phyloP scores from a whole-genome alignment of 495 filamentous ascomycete genomes.

The Aspergillus olivimuriae region DNA sequence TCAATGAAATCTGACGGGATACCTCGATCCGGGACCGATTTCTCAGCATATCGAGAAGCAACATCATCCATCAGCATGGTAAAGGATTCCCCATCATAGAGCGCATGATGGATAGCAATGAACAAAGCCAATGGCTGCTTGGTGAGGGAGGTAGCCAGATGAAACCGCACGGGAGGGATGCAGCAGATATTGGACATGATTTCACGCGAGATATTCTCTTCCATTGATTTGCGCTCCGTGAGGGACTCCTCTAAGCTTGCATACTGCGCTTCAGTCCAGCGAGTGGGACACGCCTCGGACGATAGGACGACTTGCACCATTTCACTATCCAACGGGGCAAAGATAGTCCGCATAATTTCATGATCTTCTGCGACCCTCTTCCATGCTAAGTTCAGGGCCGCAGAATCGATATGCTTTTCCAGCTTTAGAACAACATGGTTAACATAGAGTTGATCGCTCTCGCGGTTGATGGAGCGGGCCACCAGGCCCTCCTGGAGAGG shows the following conservation, averaged over 20 bases:
- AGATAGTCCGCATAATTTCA: slow-evolving; percentile 66
- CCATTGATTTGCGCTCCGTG: slow-evolving; percentile 1
- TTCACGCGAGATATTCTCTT: slow-evolving; percentile 12
- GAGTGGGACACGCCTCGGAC: slow-evolving; percentile 4
- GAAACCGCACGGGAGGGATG: slow-evolving; percentile 22
- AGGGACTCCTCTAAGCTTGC: slow-evolving; percentile 11
- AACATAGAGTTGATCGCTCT: slow-evolving; percentile 60
- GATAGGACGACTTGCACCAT: slow-evolving; percentile 64
- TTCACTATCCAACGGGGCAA: slow-evolving; percentile 44
- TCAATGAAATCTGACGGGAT: slow-evolving; percentile 31
- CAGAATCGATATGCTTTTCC: slow-evolving; percentile 37
- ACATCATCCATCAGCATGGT: slow-evolving; percentile 56
- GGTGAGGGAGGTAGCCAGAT: slow-evolving; percentile 8
- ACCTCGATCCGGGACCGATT: slow-evolving; percentile 12
- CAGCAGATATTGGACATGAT: slow-evolving; percentile 21
- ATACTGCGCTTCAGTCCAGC: slow-evolving; percentile 17
- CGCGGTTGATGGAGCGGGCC: slow-evolving; percentile 61
- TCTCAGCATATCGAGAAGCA: slow-evolving; percentile 26
- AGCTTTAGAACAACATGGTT: slow-evolving; percentile 68
- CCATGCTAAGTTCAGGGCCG: slow-evolving; percentile 52
- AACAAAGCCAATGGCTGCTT: slow-evolving; percentile 15
- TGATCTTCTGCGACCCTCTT: slow-evolving; percentile 36
- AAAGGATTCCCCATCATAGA: slow-evolving; percentile 85
- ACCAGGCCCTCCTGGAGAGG: slow-evolving; percentile 78
- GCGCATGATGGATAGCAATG: slow-evolving; percentile 52